A percentile compares a stretch with the other conserved stretches of the same genome.
Evolutionary conservation across 2,329 filamentous ascomycete species (phyloP).

Genomic region (Cytospora mali): DNA sequence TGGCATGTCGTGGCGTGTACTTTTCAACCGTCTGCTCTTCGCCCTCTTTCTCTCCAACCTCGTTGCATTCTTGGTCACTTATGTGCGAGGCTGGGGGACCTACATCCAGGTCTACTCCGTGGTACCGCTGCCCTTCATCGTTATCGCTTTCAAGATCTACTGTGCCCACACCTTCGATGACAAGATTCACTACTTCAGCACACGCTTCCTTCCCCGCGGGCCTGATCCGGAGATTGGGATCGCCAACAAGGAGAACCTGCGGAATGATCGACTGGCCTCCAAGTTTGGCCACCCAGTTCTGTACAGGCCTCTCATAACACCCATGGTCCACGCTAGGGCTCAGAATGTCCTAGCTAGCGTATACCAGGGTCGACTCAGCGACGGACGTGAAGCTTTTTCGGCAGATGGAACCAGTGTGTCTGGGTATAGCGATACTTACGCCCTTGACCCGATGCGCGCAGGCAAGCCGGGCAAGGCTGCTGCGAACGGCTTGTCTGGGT

Average conservation of each 20-base stretch:
- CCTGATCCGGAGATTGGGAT: constrained; percentile 49
- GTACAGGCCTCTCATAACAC: constrained; percentile 86
- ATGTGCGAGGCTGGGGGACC: constrained; percentile 65
- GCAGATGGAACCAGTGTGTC: constrained; percentile 61
- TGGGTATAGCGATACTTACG: constrained; percentile 81
- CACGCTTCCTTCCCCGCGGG: constrained; percentile 52
- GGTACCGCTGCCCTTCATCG: constrained; percentile 74
- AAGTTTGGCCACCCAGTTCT: constrained; percentile 90
- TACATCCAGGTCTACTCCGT: constrained; percentile 67
- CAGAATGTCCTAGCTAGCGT: constrained; percentile 84
- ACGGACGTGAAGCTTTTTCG: constrained; percentile 63
- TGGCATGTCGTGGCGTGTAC: constrained; percentile 85
- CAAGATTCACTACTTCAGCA: constrained; percentile 79
- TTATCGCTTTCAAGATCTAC: constrained; percentile 85
- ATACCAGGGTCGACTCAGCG: constrained; percentile 77
- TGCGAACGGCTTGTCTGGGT: constrained; percentile 60
- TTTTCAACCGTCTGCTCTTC: constrained; percentile 93
- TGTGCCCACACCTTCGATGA: constrained; percentile 76
- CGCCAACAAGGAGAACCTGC: constrained; percentile 54
- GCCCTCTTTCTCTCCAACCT: constrained; percentile 76
- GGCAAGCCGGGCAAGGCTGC: constrained; percentile 52
- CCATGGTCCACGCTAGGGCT: constrained; percentile 92
- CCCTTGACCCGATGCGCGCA: constrained; percentile 77
- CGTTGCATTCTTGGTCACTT: constrained; percentile 75
- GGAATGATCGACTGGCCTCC: constrained; percentile 70